A percentile compares a stretch with the other conserved stretches of the same genome.
phyloP scores from a whole-genome alignment of 495 filamentous ascomycete species.

The Letharia columbiana region DNA sequence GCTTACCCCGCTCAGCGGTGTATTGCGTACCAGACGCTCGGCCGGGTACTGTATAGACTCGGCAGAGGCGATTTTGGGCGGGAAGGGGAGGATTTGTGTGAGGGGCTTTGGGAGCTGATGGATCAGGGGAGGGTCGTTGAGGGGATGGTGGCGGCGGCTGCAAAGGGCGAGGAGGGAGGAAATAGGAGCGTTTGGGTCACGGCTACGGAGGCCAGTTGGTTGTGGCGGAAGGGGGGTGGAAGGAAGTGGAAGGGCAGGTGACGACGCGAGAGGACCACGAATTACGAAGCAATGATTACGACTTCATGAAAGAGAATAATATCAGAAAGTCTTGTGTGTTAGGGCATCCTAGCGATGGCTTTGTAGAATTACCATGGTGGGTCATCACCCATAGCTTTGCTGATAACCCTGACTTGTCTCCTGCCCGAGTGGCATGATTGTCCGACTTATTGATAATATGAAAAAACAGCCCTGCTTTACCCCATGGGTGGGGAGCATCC shows the following conservation, averaged over 20 bases:
- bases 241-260: conserved; percentile 22
- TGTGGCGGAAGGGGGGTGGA: conserved; percentile 75
- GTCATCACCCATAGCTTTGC: background rate
- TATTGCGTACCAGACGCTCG: conserved; percentile 83
- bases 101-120: conserved; percentile 69
- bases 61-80: conserved; percentile 71
- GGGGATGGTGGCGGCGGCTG: conserved; percentile 59
- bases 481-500: background rate
- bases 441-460: background rate
- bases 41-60: conserved; percentile 73
- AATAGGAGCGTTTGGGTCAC: conserved; percentile 37
- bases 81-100: conserved; percentile 45
- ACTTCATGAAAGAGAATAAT: background rate
- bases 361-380: background rate
- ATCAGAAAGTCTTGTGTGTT: background rate
- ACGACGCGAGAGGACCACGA: background rate
- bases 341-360: background rate
- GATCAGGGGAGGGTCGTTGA: conserved; percentile 67
- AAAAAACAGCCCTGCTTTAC: background rate
- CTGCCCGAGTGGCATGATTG: background rate
- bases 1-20: conserved; percentile 80
- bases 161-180: conserved; percentile 35
- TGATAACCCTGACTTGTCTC: background rate
- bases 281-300: background rate
- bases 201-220: conserved; percentile 84